Conservation (phyloP, 345 rosid species). For the Lagerstroemia speciosa region DNA sequence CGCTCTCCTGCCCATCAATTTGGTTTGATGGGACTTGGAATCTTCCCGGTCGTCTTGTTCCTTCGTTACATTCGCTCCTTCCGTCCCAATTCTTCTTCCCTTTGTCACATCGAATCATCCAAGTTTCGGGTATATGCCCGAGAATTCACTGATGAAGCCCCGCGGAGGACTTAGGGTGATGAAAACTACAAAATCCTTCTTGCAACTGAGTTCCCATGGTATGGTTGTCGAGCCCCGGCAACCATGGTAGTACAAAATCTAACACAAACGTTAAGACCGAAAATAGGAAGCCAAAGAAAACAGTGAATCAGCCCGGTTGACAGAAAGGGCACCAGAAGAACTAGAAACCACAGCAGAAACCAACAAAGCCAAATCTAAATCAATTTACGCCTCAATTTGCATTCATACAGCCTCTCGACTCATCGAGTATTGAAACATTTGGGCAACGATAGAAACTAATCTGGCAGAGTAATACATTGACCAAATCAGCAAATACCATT, state of each 20-base stretch:
- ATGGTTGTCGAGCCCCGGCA: too few relatives aligned
- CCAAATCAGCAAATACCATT: neutral
- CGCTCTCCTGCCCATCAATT: neutral
- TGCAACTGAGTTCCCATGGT: too few relatives aligned
- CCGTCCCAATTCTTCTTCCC: neutral
- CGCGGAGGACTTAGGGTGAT: too few relatives aligned
- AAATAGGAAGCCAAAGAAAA: too few relatives aligned
- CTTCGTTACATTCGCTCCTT: neutral
- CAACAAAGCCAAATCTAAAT: neutral
- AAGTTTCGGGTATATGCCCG: neutral
- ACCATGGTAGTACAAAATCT: too few relatives aligned
- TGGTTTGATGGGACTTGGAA: neutral
- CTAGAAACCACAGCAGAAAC: neutral
- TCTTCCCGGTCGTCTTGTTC: neutral
- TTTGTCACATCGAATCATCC: neutral
- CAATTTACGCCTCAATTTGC: neutral
- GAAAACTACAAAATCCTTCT: neutral
- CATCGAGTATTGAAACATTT: conserved; percentile 4
- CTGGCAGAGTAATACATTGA: neutral
- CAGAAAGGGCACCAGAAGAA: neutral
- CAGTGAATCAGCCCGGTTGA: neutral
- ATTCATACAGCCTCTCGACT: conserved; percentile 4
- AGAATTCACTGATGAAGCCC: neutral
- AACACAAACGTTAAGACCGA: too few relatives aligned
- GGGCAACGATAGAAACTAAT: neutral